Evolutionary conservation across 306 rosid species (phyloP).

Genomic region (Boehmeria nivea): DNA sequence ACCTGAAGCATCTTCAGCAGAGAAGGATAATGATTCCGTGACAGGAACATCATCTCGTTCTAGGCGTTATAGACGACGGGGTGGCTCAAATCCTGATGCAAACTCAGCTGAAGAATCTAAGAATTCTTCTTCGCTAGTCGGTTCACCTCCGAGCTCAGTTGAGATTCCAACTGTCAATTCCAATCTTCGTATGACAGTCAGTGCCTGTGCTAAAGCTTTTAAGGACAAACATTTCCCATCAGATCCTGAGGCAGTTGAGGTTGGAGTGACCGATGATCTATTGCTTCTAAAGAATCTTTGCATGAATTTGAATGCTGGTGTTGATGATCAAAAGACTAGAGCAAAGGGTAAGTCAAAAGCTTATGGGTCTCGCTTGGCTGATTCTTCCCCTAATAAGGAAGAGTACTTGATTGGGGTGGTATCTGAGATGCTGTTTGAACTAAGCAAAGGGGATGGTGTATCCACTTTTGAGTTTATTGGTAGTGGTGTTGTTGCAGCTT

Average conservation of each 20-base stretch:
- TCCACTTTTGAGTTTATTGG: slow-evolving; percentile 98
- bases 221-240: slow-evolving; percentile 86
- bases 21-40: slow-evolving; percentile 65
- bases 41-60: slow-evolving; percentile 72
- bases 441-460: slow-evolving; percentile 95
- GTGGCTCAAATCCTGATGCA: slow-evolving; percentile 63
- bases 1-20: slow-evolving; percentile 55
- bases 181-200: slow-evolving; percentile 62
- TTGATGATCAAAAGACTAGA: slow-evolving; percentile 69
- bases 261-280: slow-evolving; percentile 89
- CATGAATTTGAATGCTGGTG: slow-evolving; percentile 60
- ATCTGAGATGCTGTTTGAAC: slow-evolving; percentile 85
- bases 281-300: slow-evolving; percentile 77
- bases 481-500: slow-evolving; percentile 84
- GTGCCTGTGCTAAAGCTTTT: slow-evolving; percentile 76
- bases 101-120: slow-evolving; percentile 63
- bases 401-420: slow-evolving; percentile 64
- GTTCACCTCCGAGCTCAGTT: slow-evolving; percentile 71
- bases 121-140: slow-evolving; percentile 53
- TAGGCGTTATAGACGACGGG: slow-evolving; percentile 84
- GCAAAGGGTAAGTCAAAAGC: slow-evolving; percentile 81
- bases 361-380: slow-evolving; percentile 48
- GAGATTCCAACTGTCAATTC: slow-evolving; percentile 70
- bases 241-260: slow-evolving; percentile 68
- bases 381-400: slow-evolving; percentile 47